Base-by-base conservation (phyloP, 2,329 filamentous ascomycete species). In the Hypoxylon sp. region DNA sequence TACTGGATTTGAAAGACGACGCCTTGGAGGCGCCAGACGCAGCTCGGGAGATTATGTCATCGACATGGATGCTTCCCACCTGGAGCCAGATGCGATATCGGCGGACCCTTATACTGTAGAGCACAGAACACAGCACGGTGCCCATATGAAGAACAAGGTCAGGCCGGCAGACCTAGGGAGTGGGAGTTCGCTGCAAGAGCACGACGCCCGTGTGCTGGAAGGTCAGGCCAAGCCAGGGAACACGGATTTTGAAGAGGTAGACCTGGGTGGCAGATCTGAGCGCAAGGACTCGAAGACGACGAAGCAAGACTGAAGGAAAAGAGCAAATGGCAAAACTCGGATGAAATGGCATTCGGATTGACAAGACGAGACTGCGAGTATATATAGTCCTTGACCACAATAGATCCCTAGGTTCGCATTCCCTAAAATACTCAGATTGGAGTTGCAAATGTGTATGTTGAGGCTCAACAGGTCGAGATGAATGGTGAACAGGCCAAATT, bases 21-120 rank as follows among this genome's bases (percentile, higher is more conserved):
- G 42, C 4, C 9, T 53, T 8, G 41, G 13, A 38, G 54, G 55
- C n/a, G 13, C 24, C 11, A 33, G 24, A 20, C 15, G 29, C 29
- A 29, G 41, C 48, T 40, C 42, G 3, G 57, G 57, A 7, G 65
- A 67, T 54, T 52, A 48, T 20, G 60, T 52, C 31, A 54, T 63
- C 23, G 42, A 61, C 20, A 57, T 47, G 54, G 45, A 57, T 10
- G n/a, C 40, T 18, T 48, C 52, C 17, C 48, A 46, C 27, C 38
- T 24, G 18, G 47, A 55, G 26, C 29, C 38, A 24, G 61, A 64
- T 35, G 47, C 63, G 20, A 57, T 23, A 23, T 52, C 56, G 29
- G 48, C 58, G n/a, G 45, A 60, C 31, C 52, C 50, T 20, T 31
- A 24, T 3, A 38, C 48, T 27, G 48, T 49, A 24, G 23, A 37